Evolutionary conservation across 1,139 yeast species (phyloP), one percentile per base, ranked within the genome.

Genomic region (Geotrichum candidum): DNA sequence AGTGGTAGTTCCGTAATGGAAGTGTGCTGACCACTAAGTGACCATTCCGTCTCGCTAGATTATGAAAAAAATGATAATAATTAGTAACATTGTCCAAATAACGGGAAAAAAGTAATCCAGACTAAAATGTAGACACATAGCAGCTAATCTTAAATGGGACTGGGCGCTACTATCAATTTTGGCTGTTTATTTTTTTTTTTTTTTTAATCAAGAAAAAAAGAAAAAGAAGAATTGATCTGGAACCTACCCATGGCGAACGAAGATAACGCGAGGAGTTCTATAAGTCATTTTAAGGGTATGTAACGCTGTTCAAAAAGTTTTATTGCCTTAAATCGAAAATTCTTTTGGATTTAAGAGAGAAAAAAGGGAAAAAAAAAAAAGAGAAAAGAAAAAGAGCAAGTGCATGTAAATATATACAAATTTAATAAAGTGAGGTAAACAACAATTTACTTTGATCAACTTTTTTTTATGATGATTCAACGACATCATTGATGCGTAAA

Each of bases 11-110:
- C 97, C 0, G 98, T 92, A 58, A 80, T 69, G 1, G 97, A 90
- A 6, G 98, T 92, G 75, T 90, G 87, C 73, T 90, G 96, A 41
- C 98, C 98, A 3, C 91, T 82, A 70, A 87, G 85, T 48, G 97
- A 91, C 98, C 98, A 92, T 74, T 85, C 96, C 2, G 98, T 92
- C 77, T 92, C 97, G 48, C 96, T 81, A 15, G 2, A 23, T 1
- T 50, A 13, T n/a, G 1, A 41, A 22, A 60, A 71, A 15, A 35
- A 35, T 13, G 77, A 10, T 48, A 45, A n/a, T 13, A 48, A 41
- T 53, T 60, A 51, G 52, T n/a, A 6, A 23, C 15, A 5, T 7
- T 52, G 46, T 51, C 18, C n/a, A 50, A 18, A 18, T 51, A n/a
- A 22, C 15, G 6, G 13, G 10, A 7, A 23, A 7, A 23, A 6